A percentile compares a stretch with the other conserved stretches of the same genome.
Conservation (phyloP, 139 green algal genomes). For the Nannochloris sp. region DNA sequence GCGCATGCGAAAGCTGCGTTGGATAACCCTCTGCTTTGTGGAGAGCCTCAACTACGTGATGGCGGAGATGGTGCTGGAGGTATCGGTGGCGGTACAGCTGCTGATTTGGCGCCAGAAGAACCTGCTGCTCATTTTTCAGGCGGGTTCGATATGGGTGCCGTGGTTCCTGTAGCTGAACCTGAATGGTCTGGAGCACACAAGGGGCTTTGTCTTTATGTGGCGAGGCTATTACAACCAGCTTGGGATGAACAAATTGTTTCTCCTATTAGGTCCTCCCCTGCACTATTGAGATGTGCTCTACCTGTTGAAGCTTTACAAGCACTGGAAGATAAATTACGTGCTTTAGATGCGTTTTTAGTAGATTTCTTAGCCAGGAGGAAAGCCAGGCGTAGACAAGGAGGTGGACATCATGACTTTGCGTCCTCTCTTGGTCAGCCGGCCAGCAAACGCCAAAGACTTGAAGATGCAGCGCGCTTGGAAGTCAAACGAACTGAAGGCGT, state of each 20-base stretch:
- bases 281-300: conserved; percentile 5
- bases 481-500: conserved; percentile 44
- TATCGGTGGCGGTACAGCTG: background rate
- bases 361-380: conserved; percentile 25
- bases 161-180: conserved; percentile 58
- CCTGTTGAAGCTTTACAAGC: conserved; percentile 21
- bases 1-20: conserved; percentile 47
- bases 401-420: background rate
- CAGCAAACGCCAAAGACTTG: conserved; percentile 63
- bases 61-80: background rate
- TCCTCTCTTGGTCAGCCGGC: background rate
- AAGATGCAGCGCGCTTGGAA: conserved; percentile 56
- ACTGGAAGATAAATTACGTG: conserved; percentile 46
- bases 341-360: conserved; percentile 49
- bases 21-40: conserved; percentile 67
- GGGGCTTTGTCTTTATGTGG: conserved; percentile 68
- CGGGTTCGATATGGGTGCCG: conserved; percentile 63
- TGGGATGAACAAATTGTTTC: conserved; percentile 63
- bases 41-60: conserved; percentile 42
- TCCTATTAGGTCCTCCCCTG: background rate
- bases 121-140: background rate
- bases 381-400: background rate
- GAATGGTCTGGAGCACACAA: conserved; percentile 70
- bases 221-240: conserved; percentile 60
- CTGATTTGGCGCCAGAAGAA: background rate